phyloP scores from a whole-genome alignment of 371 early-diverging fungal genomes.

The Funneliformis caledonium region DNA sequence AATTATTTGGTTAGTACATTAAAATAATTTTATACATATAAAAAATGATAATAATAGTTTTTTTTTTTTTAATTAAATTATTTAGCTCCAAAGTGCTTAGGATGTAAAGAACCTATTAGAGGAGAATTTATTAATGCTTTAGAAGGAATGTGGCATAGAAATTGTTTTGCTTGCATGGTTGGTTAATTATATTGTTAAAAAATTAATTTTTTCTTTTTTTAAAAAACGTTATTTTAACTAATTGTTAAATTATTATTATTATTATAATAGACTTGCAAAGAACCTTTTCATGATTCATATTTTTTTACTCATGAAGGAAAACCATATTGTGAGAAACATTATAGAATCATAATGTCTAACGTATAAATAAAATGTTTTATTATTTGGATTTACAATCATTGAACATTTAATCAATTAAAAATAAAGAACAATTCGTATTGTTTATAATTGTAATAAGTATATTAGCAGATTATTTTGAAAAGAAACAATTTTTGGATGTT shows the following conservation, averaged over 20 bases:
- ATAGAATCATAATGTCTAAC: background rate
- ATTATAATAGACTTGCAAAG: slow-evolving; percentile 15
- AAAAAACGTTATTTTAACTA: background rate
- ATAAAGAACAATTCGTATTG: no score
- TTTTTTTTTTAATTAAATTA: background rate
- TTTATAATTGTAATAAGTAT: no score
- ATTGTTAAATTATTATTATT: background rate
- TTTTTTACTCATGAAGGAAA: slow-evolving; percentile 22
- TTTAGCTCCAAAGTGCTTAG: slow-evolving; percentile 56
- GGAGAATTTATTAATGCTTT: slow-evolving; percentile 66
- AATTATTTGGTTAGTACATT: slow-evolving; percentile 57
- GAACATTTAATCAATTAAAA: background rate
- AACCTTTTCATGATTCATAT: slow-evolving; percentile 31
- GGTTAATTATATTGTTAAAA: slow-evolving; percentile 41
- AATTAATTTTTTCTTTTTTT: slow-evolving; percentile 21
- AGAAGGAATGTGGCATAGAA: slow-evolving; percentile 69
- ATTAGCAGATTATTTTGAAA: no score
- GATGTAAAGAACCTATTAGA: slow-evolving; percentile 64
- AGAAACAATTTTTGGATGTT: no score
- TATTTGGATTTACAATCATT: no score
- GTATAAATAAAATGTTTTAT: background rate
- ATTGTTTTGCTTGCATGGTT: slow-evolving; percentile 75
- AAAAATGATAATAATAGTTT: background rate
- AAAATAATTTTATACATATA: background rate
- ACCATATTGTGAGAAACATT: slow-evolving; percentile 36